phyloP scores from a whole-genome alignment of 192 early-diverging fungal species.

The Pilaira anomala region DNA sequence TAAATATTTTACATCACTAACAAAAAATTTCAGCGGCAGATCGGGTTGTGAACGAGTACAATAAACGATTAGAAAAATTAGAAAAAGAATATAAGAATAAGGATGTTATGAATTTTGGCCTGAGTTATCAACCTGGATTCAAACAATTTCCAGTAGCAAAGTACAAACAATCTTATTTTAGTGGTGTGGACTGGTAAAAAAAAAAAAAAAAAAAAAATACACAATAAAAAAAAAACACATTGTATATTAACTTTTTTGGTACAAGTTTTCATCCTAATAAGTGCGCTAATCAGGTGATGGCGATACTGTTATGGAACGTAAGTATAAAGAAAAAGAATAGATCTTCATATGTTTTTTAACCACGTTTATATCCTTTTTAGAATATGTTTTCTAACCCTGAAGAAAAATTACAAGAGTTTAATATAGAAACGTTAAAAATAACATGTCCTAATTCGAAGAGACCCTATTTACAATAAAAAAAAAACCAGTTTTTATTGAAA shows the following conservation, averaged over 20 bases:
- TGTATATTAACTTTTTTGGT: slow-evolving; percentile 1
- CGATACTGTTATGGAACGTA: slow-evolving; percentile 53
- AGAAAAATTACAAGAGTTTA: slow-evolving; percentile 34
- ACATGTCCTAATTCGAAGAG: slow-evolving; percentile 40
- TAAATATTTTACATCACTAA: background rate
- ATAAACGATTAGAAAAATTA: slow-evolving; percentile 28
- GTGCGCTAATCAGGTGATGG: slow-evolving; percentile 56
- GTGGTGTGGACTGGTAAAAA: slow-evolving; percentile 49
- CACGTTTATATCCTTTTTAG: slow-evolving; percentile 14
- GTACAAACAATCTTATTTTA: slow-evolving; percentile 49
- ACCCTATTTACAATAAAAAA: slow-evolving; percentile 30
- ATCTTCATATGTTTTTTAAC: background rate
- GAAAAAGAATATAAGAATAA: slow-evolving; percentile 26
- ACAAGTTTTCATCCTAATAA: slow-evolving; percentile 54
- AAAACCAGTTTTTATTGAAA: background rate
- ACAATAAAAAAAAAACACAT: background rate
- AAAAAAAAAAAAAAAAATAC: slow-evolving; percentile 10
- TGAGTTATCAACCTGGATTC: slow-evolving; percentile 45
- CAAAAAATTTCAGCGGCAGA: slow-evolving; percentile 27
- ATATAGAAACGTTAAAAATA: slow-evolving; percentile 35
- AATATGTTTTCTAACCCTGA: slow-evolving; percentile 44
- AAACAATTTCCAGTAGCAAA: slow-evolving; percentile 41
- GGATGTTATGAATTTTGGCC: slow-evolving; percentile 33
- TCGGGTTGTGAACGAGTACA: slow-evolving; percentile 30
- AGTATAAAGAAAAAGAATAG: slow-evolving; percentile 8